Evolutionary conservation across 768 basidiomycete species (phyloP).

Genomic region (Podaxis sp.): DNA sequence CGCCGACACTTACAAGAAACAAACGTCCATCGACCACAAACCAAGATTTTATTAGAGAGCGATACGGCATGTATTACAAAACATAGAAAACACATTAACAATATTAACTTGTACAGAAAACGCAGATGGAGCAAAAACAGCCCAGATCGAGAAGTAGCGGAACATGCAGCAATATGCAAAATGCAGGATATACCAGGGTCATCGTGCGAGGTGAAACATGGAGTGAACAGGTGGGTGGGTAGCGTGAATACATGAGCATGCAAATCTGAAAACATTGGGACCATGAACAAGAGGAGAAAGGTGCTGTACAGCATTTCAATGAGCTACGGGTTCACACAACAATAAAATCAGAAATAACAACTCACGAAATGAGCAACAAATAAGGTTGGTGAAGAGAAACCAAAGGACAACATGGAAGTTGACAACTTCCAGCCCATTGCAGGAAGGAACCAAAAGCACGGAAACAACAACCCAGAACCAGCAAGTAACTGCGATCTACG

Average conservation of each 20-base stretch:
- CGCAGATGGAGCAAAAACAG: neutral
- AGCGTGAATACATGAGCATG: neutral
- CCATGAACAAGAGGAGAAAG: neutral
- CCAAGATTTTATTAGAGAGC: neutral
- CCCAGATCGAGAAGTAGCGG: neutral
- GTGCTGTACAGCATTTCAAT: neutral
- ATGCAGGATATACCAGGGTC: neutral
- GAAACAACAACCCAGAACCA: neutral
- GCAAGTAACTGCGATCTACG: neutral
- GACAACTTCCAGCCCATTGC: neutral
- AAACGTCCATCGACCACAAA: neutral
- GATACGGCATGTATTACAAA: neutral
- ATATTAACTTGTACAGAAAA: neutral
- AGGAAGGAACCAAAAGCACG: neutral
- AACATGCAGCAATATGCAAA: neutral
- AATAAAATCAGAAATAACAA: neutral
- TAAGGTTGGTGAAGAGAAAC: neutral
- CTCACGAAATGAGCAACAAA: neutral
- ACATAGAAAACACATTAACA: neutral
- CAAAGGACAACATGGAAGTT: neutral
- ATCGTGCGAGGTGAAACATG: neutral
- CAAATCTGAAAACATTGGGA: neutral
- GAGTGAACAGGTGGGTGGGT: neutral
- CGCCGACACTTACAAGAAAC: neutral
- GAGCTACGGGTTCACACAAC: neutral